Evolutionary conservation across 441 rosid genomes (phyloP).

Genomic region (Euphorbia corollata): DNA sequence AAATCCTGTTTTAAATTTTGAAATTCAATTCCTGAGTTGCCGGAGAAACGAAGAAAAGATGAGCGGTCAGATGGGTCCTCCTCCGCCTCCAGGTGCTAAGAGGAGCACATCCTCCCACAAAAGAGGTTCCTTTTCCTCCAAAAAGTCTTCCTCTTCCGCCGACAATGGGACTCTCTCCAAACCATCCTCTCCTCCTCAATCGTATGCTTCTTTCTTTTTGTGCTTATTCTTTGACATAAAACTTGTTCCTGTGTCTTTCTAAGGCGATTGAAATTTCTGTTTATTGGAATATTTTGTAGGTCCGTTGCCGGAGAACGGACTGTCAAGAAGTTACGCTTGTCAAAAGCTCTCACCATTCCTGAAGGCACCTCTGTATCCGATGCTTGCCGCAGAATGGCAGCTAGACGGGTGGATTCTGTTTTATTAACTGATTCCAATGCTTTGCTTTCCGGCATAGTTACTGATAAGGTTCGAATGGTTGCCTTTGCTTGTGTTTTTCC

Average conservation of each 20-base stretch:
- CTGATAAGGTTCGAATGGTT: constrained; percentile 51
- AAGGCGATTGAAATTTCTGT: background rate
- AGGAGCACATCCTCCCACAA: constrained; percentile 12
- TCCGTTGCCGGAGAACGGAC: constrained; percentile 59
- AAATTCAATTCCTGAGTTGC: background rate
- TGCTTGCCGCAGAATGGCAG: constrained; percentile 81
- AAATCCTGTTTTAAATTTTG: background rate
- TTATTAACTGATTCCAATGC: constrained; percentile 82
- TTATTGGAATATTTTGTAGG: constrained; percentile 13
- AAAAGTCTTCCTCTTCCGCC: constrained; percentile 13
- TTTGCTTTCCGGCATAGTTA: constrained; percentile 81
- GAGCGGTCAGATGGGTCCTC: constrained; percentile 18
- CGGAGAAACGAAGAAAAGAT: background rate
- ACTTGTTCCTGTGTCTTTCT: background rate
- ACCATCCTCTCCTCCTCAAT: constrained; percentile 14
- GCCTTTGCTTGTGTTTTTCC: background rate
- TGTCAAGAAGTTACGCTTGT: constrained; percentile 72
- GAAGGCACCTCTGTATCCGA: constrained; percentile 87
- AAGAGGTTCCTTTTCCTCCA: constrained; percentile 8
- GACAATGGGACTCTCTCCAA: constrained; percentile 4
- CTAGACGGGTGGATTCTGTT: constrained; percentile 79
- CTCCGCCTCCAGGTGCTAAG: constrained; percentile 13
- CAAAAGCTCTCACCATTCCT: constrained; percentile 88
- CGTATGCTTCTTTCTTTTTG: background rate
- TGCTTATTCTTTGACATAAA: background rate